Conservation (phyloP, 2,329 filamentous ascomycete genomes). For the Ophiostoma novo-ulmi region DNA sequence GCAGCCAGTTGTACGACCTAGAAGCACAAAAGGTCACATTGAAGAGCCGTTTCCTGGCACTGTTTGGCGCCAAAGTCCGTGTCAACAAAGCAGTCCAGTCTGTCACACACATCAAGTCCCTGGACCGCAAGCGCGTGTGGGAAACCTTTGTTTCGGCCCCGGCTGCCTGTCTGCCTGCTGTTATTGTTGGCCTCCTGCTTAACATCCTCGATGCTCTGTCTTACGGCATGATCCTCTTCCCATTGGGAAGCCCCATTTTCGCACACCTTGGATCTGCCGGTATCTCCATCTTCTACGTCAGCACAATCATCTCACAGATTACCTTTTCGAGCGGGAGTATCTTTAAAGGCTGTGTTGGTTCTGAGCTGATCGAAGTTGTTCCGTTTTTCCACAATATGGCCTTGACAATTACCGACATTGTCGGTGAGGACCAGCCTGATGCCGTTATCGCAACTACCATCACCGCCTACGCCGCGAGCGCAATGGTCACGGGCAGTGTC, state of each 20-base stretch:
- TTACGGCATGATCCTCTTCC: constrained; percentile 95
- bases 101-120: constrained; percentile 60
- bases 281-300: constrained; percentile 98
- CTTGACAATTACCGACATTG: constrained; percentile 69
- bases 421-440: constrained; percentile 75
- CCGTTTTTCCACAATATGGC: constrained; percentile 99
- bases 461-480: constrained; percentile 82
- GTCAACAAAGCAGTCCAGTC: constrained; percentile 29
- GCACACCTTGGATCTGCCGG: constrained; percentile 81
- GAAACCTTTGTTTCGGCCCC: constrained; percentile 61
- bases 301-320: constrained; percentile 88
- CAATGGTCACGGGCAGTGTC: constrained; percentile 81
- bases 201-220: constrained; percentile 94
- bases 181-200: constrained; percentile 79
- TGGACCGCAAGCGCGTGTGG: constrained; percentile 64
- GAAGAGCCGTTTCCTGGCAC: constrained; percentile 10
- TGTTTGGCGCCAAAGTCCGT: constrained; percentile 19
- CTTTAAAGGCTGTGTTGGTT: constrained; percentile 87
- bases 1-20: constrained; percentile 38
- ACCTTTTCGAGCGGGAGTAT: constrained; percentile 82
- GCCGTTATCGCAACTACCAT: constrained; percentile 93
- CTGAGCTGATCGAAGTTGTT: constrained; percentile 97
- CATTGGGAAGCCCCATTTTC: constrained; percentile 81
- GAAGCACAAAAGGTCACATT: constrained; percentile 45
- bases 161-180: constrained; percentile 70